These are phyloP conservation scores for Plectranthus barbatus DNA, from an alignment of 257 asterid species.

Conservation along the genomic window DNA sequence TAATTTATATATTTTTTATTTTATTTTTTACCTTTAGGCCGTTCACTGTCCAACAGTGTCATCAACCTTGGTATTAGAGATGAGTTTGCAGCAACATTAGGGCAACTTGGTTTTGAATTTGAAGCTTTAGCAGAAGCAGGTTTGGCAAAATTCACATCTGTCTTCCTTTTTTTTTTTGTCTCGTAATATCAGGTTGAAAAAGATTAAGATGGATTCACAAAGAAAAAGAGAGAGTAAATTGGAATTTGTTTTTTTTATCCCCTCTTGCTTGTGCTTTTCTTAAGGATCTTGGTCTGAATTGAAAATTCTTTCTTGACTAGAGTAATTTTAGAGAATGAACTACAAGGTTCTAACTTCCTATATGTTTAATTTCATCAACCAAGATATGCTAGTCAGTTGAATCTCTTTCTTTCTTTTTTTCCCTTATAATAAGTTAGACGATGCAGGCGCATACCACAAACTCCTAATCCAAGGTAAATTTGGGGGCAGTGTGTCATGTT, in stretches of 20 bases:
- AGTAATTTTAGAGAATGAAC: not conserved
- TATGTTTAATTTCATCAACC: not conserved
- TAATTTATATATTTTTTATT: too few species aligned
- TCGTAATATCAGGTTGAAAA: not conserved
- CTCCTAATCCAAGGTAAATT: too few species aligned
- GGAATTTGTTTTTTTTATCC: not conserved
- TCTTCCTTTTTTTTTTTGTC: not conserved
- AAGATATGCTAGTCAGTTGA: not conserved
- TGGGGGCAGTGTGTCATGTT: too few species aligned
- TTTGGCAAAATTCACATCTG: slow-evolving; percentile 8
- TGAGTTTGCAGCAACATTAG: slow-evolving; percentile 38
- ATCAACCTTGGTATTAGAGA: slow-evolving; percentile 46
- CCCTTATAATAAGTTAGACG: too few species aligned
- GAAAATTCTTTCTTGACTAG: not conserved
- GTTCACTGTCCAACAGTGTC: slow-evolving; percentile 44
- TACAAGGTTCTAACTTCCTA: not conserved
- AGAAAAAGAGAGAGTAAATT: not conserved
- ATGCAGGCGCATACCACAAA: too few species aligned
- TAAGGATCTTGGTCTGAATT: not conserved
- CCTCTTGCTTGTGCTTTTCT: not conserved
- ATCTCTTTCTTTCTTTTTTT: too few species aligned
- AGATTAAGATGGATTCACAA: too few species aligned
- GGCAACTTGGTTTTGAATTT: slow-evolving; percentile 42
- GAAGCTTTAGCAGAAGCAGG: slow-evolving; percentile 55
- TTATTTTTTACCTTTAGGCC: slow-evolving; percentile 28